Evolutionary conservation across 2,329 filamentous ascomycete species (phyloP), one percentile per base, ranked within the genome.

Genomic region (Xylariomycetidae sp.): DNA sequence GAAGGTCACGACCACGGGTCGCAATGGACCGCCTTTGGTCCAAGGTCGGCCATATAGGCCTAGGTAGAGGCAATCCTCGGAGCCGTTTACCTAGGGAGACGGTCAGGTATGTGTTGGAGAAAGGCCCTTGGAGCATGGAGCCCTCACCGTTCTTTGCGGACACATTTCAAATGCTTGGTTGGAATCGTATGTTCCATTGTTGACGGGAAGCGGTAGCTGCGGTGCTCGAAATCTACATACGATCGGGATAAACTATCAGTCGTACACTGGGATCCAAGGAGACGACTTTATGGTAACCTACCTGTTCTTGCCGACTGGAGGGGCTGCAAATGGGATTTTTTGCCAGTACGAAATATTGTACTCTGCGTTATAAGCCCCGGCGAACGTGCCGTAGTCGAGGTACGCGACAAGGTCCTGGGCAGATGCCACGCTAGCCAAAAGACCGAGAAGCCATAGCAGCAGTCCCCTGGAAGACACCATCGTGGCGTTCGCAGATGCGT

Each of bases 51-150:
- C 67, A 54, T 76, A 79, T 0, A 81, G 57, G 9, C 72, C 72
- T 2, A 81, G 63, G 39, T 77, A 78, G 10, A 79, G 59, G 43
- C 76, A 80, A 46, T 80, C 75, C 58, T 80, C 76, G 15, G 64
- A 65, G 10, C 68, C 68, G 26, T 72, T 73, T 9, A 70, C 52
- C 57, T 61, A 20, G 5, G 17, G 10, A 25, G 15, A 17, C 7
- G 7, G n/a, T n/a, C n/a, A n/a, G n/a, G n/a, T n/a, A n/a, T n/a
- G n/a, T n/a, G n/a, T n/a, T n/a, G n/a, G n/a, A n/a, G n/a, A n/a
- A n/a, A n/a, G n/a, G n/a, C n/a, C n/a, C n/a, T n/a, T n/a, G n/a
- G n/a, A n/a, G n/a, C n/a, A 10, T 3, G 3, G 14, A 5, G 32
- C 47, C n/a, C n/a, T 35, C 34, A 68, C 70, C 0, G 69, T 73